These are phyloP conservation scores for Cadophora sp. DNA, from an alignment of 2,329 filamentous ascomycete genomes.

Conservation along the genomic window DNA sequence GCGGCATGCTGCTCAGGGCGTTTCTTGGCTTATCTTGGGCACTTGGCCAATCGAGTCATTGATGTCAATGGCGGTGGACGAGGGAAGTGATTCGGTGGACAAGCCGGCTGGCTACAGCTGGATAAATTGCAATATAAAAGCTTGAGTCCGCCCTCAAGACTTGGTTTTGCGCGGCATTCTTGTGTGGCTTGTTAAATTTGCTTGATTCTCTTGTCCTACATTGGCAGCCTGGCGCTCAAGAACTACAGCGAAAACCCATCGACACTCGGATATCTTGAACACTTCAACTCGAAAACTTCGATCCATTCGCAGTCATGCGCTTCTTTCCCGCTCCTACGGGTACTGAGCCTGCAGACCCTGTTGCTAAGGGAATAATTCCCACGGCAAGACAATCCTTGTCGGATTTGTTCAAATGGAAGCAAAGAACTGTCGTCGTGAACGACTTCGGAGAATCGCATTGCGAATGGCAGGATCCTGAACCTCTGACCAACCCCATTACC, in stretches of 20 bases:
- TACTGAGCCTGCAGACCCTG: conserved; percentile 62
- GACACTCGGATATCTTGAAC: neutral
- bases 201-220: conserved; percentile 19
- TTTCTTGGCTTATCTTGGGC: conserved; percentile 15
- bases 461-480: conserved; percentile 73
- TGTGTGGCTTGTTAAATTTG: neutral
- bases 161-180: conserved; percentile 8
- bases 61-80: conserved; percentile 5
- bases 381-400: conserved; percentile 68
- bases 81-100: conserved; percentile 7
- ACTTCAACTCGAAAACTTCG: neutral
- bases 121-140: conserved; percentile 17
- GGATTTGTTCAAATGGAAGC: conserved; percentile 77
- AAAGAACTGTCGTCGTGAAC: conserved; percentile 72
- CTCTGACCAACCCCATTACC: conserved; percentile 71
- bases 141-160: conserved; percentile 10
- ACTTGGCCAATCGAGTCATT: conserved; percentile 14
- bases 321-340: conserved; percentile 20
- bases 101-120: neutral
- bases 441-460: conserved; percentile 67
- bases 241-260: neutral
- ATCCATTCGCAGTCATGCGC: conserved; percentile 4
- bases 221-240: conserved; percentile 18
- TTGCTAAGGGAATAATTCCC: conserved; percentile 69
- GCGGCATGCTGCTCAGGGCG: neutral